Evolutionary conservation across 768 basidiomycete genomes (phyloP), one percentile per base, ranked within the genome.

Genomic region (Gyrodon lividus): DNA sequence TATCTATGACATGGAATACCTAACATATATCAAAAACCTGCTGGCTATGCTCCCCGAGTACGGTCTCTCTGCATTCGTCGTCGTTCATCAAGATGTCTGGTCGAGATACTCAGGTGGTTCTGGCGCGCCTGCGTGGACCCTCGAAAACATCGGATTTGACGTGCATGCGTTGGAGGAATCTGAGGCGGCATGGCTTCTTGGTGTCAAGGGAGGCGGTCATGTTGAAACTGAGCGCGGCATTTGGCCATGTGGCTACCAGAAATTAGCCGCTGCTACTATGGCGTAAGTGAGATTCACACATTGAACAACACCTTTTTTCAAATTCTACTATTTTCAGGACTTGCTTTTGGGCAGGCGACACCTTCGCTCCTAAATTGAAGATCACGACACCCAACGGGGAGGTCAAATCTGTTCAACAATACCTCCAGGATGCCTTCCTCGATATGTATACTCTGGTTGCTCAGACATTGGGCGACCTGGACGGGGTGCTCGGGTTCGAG

Each of bases 121-220:
- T 1, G 96, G 97, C 2, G 95, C 96, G 0, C 97, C 97, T 1
- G 92, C 90, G 4, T 99, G 97, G 96, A 97, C 94, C 1, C 74
- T 98, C 1, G 86, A 92, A 53, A 69, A 80, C 9, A 87, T 84
- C 7, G 97, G 96, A 0, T 92, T 98, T 56, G 89, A 96, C 63
- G 71, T 97, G 2, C 72, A 80, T 38, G 80, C 81, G 1, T 73
- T 98, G 3, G 92, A 95, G 56, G 82, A 87, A 49, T 82, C 86
- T 0, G 89, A 87, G 0, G 89, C 93, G 0, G 96, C 93, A 0
- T 98, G 95, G 85, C 71, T 96, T 0, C 74, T 78, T 35, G 94
- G 93, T 1, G 82, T 92, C 28, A 80, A 80, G 53, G 83, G 87
- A 43, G 84, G 86, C 34, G 88, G 90, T 12, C 83, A 89, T 59